Base-by-base conservation (phyloP, 2,329 filamentous ascomycete genomes). In the Ciborinia camelliae region DNA sequence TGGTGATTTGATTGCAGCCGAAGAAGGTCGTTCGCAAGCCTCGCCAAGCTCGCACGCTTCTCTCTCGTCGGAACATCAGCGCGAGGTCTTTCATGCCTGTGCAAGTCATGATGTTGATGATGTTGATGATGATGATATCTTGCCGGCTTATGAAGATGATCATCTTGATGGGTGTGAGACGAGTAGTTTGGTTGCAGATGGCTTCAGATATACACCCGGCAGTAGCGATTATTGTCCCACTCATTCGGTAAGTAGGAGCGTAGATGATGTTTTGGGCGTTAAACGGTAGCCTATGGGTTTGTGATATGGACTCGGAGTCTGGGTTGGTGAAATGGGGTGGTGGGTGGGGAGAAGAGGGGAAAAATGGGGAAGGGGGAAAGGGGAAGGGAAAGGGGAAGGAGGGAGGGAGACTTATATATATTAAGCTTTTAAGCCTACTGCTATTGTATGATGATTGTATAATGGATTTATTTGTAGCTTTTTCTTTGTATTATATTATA, bases 131-230 rank as follows among this genome's bases (percentile, higher is more conserved):
- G 30, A 41, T 23, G 51, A 65, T 7, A 9, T 41, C 14, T 28
- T 65, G 12, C 64, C 64, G 14, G 59, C 64, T 4, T 63, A 65
- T 58, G 64, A 55, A 45, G 64, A 47, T 30, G 39, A 51, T 35
- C 60, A 66, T 35, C n/a, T 32, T 23, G 39, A 54, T 39, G 62
- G 54, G 8, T 69, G 68, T 51, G 71, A 73, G 4, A 52, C 61
- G 35, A 54, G 67, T 14, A 67, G 66, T 23, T 30, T 73, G 5
- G 67, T 74, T 15, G 68, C 72, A 2, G 71, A 74, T 70, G 73
- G 73, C 0, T 73, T 73, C 35, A 53, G 70, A 57, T 73, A 73
- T 66, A 71, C 66, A 9, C 71, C 70, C 3, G 73, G 71, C 10
- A 68, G 69, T 47, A 68, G 53, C 1, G 64, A 68, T 12, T 74